Conservation (phyloP, 495 filamentous ascomycete species). For the Evansstolkia leycettana region DNA sequence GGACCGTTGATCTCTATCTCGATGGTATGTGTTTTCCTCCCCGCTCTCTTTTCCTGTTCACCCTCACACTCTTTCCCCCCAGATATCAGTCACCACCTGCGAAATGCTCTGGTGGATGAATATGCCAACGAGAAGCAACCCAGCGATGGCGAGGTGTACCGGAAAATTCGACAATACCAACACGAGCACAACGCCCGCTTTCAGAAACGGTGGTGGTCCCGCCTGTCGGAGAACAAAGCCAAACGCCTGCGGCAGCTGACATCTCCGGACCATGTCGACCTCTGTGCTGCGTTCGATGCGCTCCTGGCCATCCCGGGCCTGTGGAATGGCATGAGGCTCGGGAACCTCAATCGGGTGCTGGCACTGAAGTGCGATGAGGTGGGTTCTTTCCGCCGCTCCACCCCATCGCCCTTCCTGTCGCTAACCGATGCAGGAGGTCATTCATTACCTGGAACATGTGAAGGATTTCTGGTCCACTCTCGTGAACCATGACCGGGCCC, state of each 20-base stretch:
- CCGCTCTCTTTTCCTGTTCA: not conserved
- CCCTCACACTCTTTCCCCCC: conserved; percentile 1
- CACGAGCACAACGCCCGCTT: conserved; percentile 5
- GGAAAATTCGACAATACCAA: conserved; percentile 18
- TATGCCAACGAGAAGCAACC: conserved; percentile 16
- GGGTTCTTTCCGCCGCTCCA: not conserved
- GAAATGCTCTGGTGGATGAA: conserved; percentile 13
- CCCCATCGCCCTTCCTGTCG: not conserved
- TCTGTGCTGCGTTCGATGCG: conserved; percentile 12
- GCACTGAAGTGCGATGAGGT: conserved; percentile 10
- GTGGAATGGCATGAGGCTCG: conserved; percentile 16
- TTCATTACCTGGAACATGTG: conserved; percentile 7
- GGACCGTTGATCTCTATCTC: conserved; percentile 27
- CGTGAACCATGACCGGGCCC: conserved; percentile 2
- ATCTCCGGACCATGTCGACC: conserved; percentile 1
- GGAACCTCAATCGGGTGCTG: conserved; percentile 7
- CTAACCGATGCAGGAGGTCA: conserved; percentile 3
- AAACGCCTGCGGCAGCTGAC: conserved; percentile 5
- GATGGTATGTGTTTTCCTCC: conserved; percentile 10
- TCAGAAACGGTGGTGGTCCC: conserved; percentile 5
- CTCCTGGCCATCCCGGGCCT: conserved; percentile 15
- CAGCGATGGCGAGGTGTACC: conserved; percentile 18
- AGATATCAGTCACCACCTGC: conserved; percentile 15
- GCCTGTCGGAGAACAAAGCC: conserved; percentile 4
- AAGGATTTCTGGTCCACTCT: conserved; percentile 3